A percentile compares a stretch with the other conserved stretches of the same genome.
These are phyloP conservation scores for Hypsizygus ulmarius DNA, from an alignment of 1,284 basidiomycete genomes.

Conservation along the genomic window DNA sequence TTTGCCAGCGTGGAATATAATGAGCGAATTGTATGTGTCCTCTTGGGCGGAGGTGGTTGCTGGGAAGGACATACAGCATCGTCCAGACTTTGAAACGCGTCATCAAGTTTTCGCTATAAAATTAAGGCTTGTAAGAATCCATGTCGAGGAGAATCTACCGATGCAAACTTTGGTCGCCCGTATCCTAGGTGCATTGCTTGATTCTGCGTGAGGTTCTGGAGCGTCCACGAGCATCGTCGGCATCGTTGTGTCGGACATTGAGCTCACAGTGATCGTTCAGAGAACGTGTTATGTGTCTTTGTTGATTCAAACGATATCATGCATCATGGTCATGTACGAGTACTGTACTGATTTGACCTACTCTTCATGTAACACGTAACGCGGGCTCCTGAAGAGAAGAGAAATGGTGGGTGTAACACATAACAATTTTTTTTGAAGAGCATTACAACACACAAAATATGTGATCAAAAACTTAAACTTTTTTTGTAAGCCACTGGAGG, in stretches of 20 bases:
- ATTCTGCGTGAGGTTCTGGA: slow-evolving; percentile 1
- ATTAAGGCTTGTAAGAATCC: not conserved
- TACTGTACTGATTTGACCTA: no score
- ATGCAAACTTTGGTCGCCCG: slow-evolving; percentile 23
- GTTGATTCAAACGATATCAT: not conserved
- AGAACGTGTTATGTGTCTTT: slow-evolving; percentile 4
- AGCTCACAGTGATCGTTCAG: slow-evolving; percentile 3
- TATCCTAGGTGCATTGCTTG: slow-evolving; percentile 5
- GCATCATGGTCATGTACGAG: not conserved
- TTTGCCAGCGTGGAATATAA: slow-evolving; percentile 74
- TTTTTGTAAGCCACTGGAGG: not conserved
- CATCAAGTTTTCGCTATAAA: slow-evolving; percentile 66
- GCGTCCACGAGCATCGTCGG: not conserved
- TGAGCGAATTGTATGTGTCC: slow-evolving; percentile 50
- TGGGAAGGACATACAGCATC: slow-evolving; percentile 46
- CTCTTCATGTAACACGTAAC: no score
- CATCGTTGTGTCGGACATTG: slow-evolving; percentile 1
- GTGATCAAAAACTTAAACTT: no score
- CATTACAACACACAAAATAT: no score
- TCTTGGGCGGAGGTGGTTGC: slow-evolving; percentile 49
- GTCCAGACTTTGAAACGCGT: slow-evolving; percentile 66
- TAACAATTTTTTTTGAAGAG: no score
- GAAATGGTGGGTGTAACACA: no score
- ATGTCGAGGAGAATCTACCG: not conserved
- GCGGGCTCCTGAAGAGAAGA: no score